These are phyloP conservation scores for Basipetospora chlamydospora DNA, from an alignment of 2,329 filamentous ascomycete genomes.

Conservation along the genomic window DNA sequence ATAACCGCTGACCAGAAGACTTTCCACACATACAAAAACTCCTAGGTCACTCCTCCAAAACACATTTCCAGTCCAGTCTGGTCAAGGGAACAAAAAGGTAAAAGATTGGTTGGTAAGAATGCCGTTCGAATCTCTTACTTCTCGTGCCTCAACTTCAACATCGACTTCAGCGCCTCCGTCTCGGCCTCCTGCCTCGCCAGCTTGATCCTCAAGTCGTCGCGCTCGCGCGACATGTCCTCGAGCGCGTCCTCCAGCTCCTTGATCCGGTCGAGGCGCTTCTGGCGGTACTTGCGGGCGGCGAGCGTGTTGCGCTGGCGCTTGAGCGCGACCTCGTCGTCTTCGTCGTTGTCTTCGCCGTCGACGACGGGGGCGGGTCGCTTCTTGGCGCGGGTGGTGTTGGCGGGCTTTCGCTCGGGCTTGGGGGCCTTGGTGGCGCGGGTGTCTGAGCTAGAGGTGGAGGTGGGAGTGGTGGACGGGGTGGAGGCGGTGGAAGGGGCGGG, in stretches of 20 bases:
- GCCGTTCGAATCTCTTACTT: background rate
- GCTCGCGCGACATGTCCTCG: constrained; percentile 41
- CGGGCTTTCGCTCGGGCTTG: constrained; percentile 8
- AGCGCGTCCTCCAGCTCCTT: constrained; percentile 45
- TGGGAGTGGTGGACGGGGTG: background rate
- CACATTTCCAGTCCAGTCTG: background rate
- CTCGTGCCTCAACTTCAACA: constrained; percentile 17
- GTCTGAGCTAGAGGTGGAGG: background rate
- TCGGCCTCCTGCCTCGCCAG: constrained; percentile 53
- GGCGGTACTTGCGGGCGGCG: constrained; percentile 56
- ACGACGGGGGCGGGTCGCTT: background rate
- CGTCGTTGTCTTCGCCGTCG: constrained; percentile 6
- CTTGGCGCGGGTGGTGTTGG: background rate
- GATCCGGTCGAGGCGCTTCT: constrained; percentile 55
- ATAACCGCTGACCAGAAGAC: background rate
- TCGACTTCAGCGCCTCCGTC: constrained; percentile 41
- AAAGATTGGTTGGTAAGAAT: background rate
- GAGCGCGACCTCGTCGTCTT: constrained; percentile 17
- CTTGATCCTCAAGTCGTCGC: constrained; percentile 47
- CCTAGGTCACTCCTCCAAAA: background rate
- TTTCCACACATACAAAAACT: background rate
- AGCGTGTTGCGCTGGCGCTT: constrained; percentile 57
- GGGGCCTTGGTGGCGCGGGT: constrained; percentile 7
- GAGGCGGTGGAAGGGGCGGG: background rate
- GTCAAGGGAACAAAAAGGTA: background rate